phyloP scores from a whole-genome alignment of 176 grass and related monocot species.

The Microstegium vimineum region DNA sequence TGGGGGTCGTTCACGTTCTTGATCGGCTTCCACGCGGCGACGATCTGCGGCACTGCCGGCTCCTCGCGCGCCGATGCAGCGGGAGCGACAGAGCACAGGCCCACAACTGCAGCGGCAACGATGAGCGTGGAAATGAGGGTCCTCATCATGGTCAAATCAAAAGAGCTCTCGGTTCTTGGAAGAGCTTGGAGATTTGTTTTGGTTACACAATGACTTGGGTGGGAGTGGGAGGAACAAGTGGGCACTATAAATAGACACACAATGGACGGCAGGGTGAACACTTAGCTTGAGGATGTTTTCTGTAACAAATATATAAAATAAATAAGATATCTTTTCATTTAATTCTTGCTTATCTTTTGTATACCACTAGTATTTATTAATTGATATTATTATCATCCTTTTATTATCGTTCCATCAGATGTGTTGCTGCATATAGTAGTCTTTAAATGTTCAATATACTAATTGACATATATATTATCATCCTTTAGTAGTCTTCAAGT shows the following conservation, averaged over 20 bases:
- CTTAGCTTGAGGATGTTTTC: not conserved
- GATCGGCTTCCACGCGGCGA: conserved; percentile 17
- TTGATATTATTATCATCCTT: not conserved
- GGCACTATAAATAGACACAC: not conserved
- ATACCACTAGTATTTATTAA: not conserved
- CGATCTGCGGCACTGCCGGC: not conserved
- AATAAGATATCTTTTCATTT: not conserved
- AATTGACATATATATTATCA: too few species aligned
- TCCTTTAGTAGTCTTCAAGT: too few species aligned
- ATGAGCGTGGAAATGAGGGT: not conserved
- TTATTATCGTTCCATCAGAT: too few species aligned
- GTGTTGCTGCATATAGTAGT: too few species aligned
- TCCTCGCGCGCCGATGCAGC: not conserved
- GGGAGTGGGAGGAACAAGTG: not conserved
- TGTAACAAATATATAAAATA: too few species aligned
- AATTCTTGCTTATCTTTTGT: not conserved
- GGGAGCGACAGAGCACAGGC: not conserved
- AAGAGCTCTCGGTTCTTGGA: not conserved
- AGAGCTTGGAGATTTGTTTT: not conserved
- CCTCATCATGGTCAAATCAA: not conserved
- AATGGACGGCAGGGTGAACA: too few species aligned
- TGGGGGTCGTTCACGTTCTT: conserved; percentile 32
- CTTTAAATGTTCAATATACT: too few species aligned
- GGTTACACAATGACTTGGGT: not conserved
- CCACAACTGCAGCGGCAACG: not conserved